Percentiles rank a stretch among this genome's conserved stretches.
Evolutionary conservation across 2,329 filamentous ascomycete species (phyloP).

Genomic region (Monilinia aucupariae): DNA sequence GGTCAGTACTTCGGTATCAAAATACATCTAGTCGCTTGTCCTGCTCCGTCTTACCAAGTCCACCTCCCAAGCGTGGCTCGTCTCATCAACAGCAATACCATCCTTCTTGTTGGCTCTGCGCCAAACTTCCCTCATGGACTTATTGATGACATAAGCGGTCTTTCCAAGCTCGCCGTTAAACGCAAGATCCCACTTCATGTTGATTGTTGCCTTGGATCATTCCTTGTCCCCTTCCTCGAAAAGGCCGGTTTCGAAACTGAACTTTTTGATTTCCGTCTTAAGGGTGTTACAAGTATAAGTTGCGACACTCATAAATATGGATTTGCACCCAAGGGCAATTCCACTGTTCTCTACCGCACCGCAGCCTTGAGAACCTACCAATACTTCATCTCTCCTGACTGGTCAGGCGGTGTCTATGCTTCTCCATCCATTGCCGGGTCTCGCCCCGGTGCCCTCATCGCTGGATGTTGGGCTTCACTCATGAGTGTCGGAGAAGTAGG

Average conservation of each 20-base stretch:
- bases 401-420: constrained; percentile 93
- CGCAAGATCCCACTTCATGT: constrained; percentile 86
- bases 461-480: constrained; percentile 89
- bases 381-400: constrained; percentile 93
- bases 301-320: constrained; percentile 99
- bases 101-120: constrained; percentile 87
- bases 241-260: constrained; percentile 88
- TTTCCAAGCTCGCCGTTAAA: constrained; percentile 76
- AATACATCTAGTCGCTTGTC: constrained; percentile 80
- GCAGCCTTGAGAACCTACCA: constrained; percentile 76
- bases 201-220: constrained; percentile 95
- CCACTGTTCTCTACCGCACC: constrained; percentile 83
- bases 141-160: constrained; percentile 83
- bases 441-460: constrained; percentile 87
- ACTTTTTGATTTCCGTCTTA: constrained; percentile 88
- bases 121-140: constrained; percentile 98
- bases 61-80: constrained; percentile 71
- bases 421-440: constrained; percentile 89
- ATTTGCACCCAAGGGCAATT: constrained; percentile 97
- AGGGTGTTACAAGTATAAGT: constrained; percentile 90
- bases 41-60: constrained; percentile 79
- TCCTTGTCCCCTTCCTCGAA: constrained; percentile 86
- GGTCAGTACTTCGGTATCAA: constrained; percentile 96
- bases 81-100: constrained; percentile 88
- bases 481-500: constrained; percentile 84